Percentiles rank a stretch among this genome's conserved stretches.
These are phyloP conservation scores for Microstegium vimineum DNA, from an alignment of 176 grass and related monocot genomes.

Conservation along the genomic window DNA sequence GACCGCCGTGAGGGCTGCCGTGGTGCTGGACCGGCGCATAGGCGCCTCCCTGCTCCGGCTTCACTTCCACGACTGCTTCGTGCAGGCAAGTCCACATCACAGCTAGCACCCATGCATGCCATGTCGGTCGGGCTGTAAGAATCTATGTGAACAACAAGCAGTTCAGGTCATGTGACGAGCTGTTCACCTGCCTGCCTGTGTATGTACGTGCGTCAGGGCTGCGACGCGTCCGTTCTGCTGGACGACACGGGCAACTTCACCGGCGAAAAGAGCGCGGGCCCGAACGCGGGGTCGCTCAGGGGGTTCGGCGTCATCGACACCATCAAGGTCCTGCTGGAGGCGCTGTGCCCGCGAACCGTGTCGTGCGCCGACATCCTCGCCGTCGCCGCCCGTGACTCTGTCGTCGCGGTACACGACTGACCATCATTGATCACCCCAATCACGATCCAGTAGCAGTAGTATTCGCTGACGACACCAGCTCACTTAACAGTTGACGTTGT, in stretches of 20 bases:
- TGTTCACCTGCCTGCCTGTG: neutral
- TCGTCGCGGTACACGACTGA: slow-evolving; percentile 35
- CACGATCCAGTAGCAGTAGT: too few species aligned
- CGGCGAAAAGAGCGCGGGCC: slow-evolving; percentile 48
- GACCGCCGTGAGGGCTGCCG: slow-evolving; percentile 38
- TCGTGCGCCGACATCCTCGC: slow-evolving; percentile 60
- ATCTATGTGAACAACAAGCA: neutral
- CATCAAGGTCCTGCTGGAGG: slow-evolving; percentile 51
- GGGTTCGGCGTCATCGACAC: slow-evolving; percentile 51
- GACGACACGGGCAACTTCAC: slow-evolving; percentile 60
- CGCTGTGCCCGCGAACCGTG: slow-evolving; percentile 47
- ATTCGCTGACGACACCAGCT: too few species aligned
- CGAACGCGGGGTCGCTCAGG: slow-evolving; percentile 46
- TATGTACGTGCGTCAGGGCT: slow-evolving; percentile 27
- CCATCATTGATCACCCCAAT: too few species aligned
- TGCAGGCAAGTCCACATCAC: slow-evolving; percentile 50
- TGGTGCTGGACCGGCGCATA: slow-evolving; percentile 37
- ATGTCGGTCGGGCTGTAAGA: neutral
- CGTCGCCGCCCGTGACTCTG: slow-evolving; percentile 60
- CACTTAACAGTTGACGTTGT: neutral
- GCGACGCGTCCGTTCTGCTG: slow-evolving; percentile 54
- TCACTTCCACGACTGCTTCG: slow-evolving; percentile 76
- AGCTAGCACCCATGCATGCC: too few species aligned
- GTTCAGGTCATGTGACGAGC: neutral
- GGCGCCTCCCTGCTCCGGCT: slow-evolving; percentile 58